Percentiles rank a stretch among this genome's conserved stretches.
phyloP scores from a whole-genome alignment of 208 protist genomes.

The Trypanosoma mega region DNA sequence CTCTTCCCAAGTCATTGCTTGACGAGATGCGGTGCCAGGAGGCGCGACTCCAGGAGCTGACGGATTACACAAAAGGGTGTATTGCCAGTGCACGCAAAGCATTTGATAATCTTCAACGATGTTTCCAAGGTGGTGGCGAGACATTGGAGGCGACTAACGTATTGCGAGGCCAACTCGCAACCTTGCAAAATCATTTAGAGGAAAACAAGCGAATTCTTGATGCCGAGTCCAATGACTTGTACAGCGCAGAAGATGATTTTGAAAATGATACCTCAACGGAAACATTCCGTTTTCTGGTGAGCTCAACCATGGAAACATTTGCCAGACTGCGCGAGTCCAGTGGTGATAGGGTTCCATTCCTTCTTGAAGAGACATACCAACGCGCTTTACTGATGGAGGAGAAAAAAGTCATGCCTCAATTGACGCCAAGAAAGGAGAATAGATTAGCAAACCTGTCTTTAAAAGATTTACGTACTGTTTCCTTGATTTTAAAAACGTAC shows the following conservation, averaged over 20 bases:
- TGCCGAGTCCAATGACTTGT: background rate
- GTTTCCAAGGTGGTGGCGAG: background rate
- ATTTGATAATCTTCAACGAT: background rate
- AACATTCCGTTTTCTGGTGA: conserved; percentile 5
- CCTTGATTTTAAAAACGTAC: conserved; percentile 30
- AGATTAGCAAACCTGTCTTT: background rate
- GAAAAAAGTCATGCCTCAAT: conserved; percentile 7
- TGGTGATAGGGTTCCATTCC: background rate
- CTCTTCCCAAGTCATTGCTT: conserved; percentile 12
- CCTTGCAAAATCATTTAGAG: conserved; percentile 8
- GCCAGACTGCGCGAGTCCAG: conserved; percentile 2
- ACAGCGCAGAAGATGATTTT: background rate
- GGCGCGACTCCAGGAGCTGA: background rate
- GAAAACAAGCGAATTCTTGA: conserved; percentile 10
- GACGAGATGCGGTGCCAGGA: conserved; percentile 10
- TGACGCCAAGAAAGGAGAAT: background rate
- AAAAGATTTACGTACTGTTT: conserved; percentile 23
- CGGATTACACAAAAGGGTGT: background rate
- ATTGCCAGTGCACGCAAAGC: conserved; percentile 8
- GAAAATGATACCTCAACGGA: conserved; percentile 9
- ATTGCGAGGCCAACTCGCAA: conserved; percentile 3
- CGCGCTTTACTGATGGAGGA: conserved; percentile 12
- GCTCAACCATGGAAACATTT: conserved; percentile 25
- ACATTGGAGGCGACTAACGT: background rate
- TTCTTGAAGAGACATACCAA: conserved; percentile 20